Evolutionary conservation across 768 basidiomycete genomes (phyloP).

Genomic region (Cystobasidium tubakii): DNA sequence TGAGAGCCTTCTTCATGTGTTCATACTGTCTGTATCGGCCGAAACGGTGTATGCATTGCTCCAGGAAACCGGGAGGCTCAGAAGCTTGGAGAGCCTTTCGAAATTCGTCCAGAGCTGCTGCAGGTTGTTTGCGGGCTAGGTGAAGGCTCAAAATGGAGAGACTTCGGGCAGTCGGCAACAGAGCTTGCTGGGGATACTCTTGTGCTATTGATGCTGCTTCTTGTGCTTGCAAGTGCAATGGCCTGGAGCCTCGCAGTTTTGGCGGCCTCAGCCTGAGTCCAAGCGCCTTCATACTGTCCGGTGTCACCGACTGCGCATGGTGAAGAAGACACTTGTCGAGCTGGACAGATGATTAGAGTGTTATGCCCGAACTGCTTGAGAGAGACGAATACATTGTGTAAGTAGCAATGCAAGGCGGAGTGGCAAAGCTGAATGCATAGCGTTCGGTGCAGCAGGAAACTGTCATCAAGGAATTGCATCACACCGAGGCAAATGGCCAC

Average conservation of each 20-base stretch:
- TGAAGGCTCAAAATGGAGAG: not conserved
- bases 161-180: not conserved
- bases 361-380: too few relatives aligned
- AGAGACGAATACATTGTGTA: too few relatives aligned
- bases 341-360: too few relatives aligned
- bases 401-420: too few relatives aligned
- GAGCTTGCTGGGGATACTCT: not conserved
- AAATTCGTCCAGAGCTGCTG: not conserved
- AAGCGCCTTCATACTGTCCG: not conserved
- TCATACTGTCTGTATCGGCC: not conserved
- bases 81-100: not conserved
- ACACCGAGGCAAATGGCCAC: too few relatives aligned
- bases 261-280: not conserved
- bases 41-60: not conserved
- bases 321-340: too few relatives aligned
- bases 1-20: slow-evolving; percentile 17
- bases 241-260: not conserved
- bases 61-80: not conserved
- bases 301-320: not conserved
- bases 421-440: too few relatives aligned
- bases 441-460: too few relatives aligned
- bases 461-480: too few relatives aligned
- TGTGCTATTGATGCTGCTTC: not conserved
- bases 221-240: not conserved
- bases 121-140: not conserved